Evolutionary conservation across 805 yeast genomes (phyloP).

Genomic region (Zygoascus tannicola): DNA sequence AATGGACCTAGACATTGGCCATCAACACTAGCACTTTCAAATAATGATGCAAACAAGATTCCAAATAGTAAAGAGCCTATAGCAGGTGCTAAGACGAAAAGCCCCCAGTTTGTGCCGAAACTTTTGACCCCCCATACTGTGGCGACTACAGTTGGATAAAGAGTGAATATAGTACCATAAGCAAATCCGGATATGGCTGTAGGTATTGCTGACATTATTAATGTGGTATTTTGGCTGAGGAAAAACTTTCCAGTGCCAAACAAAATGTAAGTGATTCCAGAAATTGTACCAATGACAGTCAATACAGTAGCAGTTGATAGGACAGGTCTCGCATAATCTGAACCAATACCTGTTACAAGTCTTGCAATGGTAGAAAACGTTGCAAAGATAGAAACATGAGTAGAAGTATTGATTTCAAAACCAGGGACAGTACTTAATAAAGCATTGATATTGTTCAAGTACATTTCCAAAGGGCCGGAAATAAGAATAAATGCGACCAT

Average conservation of each 20-base stretch:
- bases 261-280: slow-evolving; percentile 31
- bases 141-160: slow-evolving; percentile 77
- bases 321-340: slow-evolving; percentile 45
- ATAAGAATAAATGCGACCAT: slow-evolving; percentile 53
- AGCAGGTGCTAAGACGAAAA: slow-evolving; percentile 83
- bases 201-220: slow-evolving; percentile 15
- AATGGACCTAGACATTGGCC: slow-evolving; percentile 12
- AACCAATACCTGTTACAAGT: slow-evolving; percentile 52
- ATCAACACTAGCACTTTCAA: slow-evolving; percentile 32
- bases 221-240: slow-evolving; percentile 15
- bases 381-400: slow-evolving; percentile 50
- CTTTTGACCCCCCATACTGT: slow-evolving; percentile 80
- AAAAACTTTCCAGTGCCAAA: slow-evolving; percentile 20
- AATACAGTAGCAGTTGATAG: slow-evolving; percentile 24
- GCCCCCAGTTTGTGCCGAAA: slow-evolving; percentile 90
- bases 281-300: slow-evolving; percentile 26
- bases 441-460: slow-evolving; percentile 73
- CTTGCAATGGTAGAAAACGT: slow-evolving; percentile 63
- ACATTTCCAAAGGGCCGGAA: slow-evolving; percentile 80
- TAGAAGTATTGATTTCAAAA: slow-evolving; percentile 17
- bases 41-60: slow-evolving; percentile 54
- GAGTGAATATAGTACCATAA: slow-evolving; percentile 79
- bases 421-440: slow-evolving; percentile 39
- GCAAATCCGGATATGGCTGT: slow-evolving; percentile 54
- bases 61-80: slow-evolving; percentile 66